Percentiles rank a stretch among this genome's conserved stretches.
These are phyloP conservation scores for Fragilariopsis cylindrus DNA, from an alignment of 108 stramenopile genomes.

Conservation along the genomic window DNA sequence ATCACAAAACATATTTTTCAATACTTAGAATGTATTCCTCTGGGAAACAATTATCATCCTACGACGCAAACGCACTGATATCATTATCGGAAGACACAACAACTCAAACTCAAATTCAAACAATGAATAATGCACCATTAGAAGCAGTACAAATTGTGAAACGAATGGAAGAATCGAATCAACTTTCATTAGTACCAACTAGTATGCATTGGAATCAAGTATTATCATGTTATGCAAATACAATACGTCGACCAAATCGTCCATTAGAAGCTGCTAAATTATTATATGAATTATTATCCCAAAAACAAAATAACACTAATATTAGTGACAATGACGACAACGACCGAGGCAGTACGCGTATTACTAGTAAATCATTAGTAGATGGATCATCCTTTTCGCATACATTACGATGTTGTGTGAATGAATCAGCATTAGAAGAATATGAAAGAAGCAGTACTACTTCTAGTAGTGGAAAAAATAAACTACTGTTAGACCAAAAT, in stretches of 20 bases:
- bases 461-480: neutral
- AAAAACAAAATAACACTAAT: neutral
- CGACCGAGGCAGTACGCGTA: neutral
- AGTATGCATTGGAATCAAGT: slow-evolving; percentile 41
- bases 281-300: slow-evolving; percentile 14
- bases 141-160: slow-evolving; percentile 11
- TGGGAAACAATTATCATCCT: neutral
- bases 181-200: slow-evolving; percentile 12
- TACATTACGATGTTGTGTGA: slow-evolving; percentile 23
- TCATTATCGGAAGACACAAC: neutral
- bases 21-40: slow-evolving; percentile 20
- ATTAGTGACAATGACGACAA: neutral
- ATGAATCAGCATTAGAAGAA: neutral
- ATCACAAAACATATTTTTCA: slow-evolving; percentile 27
- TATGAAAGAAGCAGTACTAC: neutral
- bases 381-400: slow-evolving; percentile 40
- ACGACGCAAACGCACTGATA: neutral
- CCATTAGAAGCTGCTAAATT: slow-evolving; percentile 27
- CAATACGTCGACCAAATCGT: slow-evolving; percentile 10
- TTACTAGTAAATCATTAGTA: slow-evolving; percentile 15
- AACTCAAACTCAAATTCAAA: neutral
- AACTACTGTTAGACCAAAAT: neutral
- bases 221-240: slow-evolving; percentile 26
- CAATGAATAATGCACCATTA: slow-evolving; percentile 1
- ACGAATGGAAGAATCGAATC: slow-evolving; percentile 18